These are phyloP conservation scores for Dillenia suffruticosa DNA, from an alignment of 164 flowering plant species.

Conservation along the genomic window DNA sequence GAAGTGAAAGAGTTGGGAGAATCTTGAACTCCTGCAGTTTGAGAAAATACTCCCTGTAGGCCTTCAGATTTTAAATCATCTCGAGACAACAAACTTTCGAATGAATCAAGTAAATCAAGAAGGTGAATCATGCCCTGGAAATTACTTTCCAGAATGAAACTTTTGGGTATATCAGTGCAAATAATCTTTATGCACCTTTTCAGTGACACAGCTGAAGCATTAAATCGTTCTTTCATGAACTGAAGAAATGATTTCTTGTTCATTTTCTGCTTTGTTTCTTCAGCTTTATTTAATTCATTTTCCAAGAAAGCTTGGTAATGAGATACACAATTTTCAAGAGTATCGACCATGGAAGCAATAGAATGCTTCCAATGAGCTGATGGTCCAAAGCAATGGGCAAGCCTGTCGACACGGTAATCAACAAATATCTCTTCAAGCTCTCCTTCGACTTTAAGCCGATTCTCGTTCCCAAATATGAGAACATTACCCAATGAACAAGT, in stretches of 20 bases:
- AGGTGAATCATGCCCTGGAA: not conserved
- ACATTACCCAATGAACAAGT: slow-evolving; percentile 14
- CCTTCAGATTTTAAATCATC: slow-evolving; percentile 3
- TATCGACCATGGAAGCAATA: slow-evolving; percentile 11
- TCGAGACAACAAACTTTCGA: slow-evolving; percentile 13
- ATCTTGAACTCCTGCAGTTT: not conserved
- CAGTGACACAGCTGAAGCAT: not conserved
- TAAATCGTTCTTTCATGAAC: slow-evolving; percentile 1
- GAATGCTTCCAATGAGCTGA: slow-evolving; percentile 17
- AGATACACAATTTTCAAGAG: slow-evolving; percentile 11
- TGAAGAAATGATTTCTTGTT: slow-evolving; percentile 2
- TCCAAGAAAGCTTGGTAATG: slow-evolving; percentile 12
- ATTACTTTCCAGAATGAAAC: slow-evolving; percentile 1
- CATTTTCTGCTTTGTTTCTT: no score
- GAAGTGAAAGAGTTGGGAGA: not conserved
- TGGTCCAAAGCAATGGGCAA: slow-evolving; percentile 14
- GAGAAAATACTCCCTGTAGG: slow-evolving; percentile 9
- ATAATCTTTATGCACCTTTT: slow-evolving; percentile 1
- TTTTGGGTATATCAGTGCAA: slow-evolving; percentile 17
- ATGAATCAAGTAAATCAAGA: slow-evolving; percentile 13
- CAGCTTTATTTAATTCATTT: slow-evolving; percentile 2
- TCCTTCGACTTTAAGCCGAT: not conserved
- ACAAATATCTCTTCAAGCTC: slow-evolving; percentile 10
- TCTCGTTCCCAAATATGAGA: slow-evolving; percentile 14
- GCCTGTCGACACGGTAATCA: slow-evolving; percentile 12